These are phyloP conservation scores for Phytophthora syringae DNA, from an alignment of 352 stramenopile species.

Conservation along the genomic window DNA sequence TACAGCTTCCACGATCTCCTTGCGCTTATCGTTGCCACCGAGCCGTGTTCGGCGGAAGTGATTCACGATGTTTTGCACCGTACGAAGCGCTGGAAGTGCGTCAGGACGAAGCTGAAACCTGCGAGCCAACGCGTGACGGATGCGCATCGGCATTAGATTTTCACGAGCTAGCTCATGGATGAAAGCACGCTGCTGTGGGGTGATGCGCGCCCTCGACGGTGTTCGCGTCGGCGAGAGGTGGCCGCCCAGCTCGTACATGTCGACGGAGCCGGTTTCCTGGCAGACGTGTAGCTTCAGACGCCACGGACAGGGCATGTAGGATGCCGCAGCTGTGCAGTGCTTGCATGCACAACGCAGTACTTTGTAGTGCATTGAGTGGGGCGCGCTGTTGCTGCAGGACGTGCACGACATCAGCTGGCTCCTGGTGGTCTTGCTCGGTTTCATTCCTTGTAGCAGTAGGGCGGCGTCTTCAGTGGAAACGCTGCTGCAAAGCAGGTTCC, in stretches of 20 bases:
- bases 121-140: slow-evolving; percentile 1
- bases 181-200: not conserved
- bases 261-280: not conserved
- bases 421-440: slow-evolving; percentile 7
- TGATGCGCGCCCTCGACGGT: not conserved
- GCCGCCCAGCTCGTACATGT: slow-evolving; percentile 3
- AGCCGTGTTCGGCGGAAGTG: not conserved
- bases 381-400: not conserved
- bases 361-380: slow-evolving; percentile 17
- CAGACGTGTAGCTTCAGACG: slow-evolving; percentile 14
- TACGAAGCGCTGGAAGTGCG: not conserved
- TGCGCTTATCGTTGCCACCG: slow-evolving; percentile 4
- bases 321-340: not conserved
- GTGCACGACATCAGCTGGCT: slow-evolving; percentile 15
- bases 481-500: slow-evolving; percentile 12
- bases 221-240: not conserved
- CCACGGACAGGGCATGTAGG: slow-evolving; percentile 7
- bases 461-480: slow-evolving; percentile 1
- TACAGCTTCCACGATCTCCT: not conserved
- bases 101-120: not conserved
- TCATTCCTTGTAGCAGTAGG: slow-evolving; percentile 2
- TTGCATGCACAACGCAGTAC: slow-evolving; percentile 10
- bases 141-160: slow-evolving; percentile 12
- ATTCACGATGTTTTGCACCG: slow-evolving; percentile 18
- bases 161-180: slow-evolving; percentile 9